Conservation (phyloP, 2,329 filamentous ascomycete genomes). For the Phymatotrichopsis omnivora region DNA sequence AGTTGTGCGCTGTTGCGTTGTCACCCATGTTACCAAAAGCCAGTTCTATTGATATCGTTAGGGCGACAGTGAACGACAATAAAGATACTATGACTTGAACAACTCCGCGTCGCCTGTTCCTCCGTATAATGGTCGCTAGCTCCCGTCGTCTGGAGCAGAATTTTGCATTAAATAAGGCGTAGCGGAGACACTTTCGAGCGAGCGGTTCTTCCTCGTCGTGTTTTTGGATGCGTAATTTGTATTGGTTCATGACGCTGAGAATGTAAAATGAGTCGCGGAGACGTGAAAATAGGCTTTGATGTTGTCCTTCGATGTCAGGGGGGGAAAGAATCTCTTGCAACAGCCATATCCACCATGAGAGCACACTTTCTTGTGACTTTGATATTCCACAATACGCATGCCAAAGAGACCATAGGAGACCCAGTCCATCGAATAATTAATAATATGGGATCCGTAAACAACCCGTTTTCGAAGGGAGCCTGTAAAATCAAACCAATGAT, state of each 20-base stretch:
- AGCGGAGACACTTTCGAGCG: conserved; percentile 24
- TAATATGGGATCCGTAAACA: conserved; percentile 23
- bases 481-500: conserved; percentile 30
- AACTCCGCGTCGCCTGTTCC: conserved; percentile 37
- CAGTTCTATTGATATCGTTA: conserved; percentile 24
- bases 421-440: conserved; percentile 32
- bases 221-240: conserved; percentile 31
- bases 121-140: conserved; percentile 37
- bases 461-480: conserved; percentile 30
- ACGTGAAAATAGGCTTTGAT: conserved; percentile 13
- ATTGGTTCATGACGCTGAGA: conserved; percentile 40
- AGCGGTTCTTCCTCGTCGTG: conserved; percentile 15
- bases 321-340: conserved; percentile 10
- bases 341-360: conserved; percentile 31
- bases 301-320: conserved; percentile 1
- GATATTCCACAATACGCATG: conserved; percentile 34
- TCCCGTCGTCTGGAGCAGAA: conserved; percentile 32
- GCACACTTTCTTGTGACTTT: conserved; percentile 33
- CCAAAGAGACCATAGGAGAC: conserved; percentile 31
- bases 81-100: conserved; percentile 36
- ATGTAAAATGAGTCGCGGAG: conserved; percentile 39
- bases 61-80: conserved; percentile 37
- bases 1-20: conserved; percentile 39
- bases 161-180: conserved; percentile 27
- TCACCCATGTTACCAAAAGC: conserved; percentile 34